These are phyloP conservation scores for Barnettozyma pratensis DNA, from an alignment of 805 yeast genomes.

Conservation along the genomic window DNA sequence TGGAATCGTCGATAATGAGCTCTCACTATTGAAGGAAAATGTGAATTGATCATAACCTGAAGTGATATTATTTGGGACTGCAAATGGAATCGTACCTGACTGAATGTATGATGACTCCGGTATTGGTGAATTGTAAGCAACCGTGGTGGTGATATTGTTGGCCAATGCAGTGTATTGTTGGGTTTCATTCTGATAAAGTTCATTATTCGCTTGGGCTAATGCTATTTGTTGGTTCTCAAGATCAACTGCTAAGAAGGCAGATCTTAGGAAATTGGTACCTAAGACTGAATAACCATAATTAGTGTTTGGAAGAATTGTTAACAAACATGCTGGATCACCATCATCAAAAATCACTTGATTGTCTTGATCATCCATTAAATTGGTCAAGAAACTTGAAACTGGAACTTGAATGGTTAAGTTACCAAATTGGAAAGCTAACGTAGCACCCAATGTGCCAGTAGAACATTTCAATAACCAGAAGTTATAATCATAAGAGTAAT, in stretches of 20 bases:
- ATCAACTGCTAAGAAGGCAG: slow-evolving; percentile 58
- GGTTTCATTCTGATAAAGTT: slow-evolving; percentile 4
- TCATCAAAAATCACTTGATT: slow-evolving; percentile 40
- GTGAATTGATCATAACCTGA: slow-evolving; percentile 5
- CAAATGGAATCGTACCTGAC: slow-evolving; percentile 49
- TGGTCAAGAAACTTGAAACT: slow-evolving; percentile 39
- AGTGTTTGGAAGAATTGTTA: slow-evolving; percentile 45
- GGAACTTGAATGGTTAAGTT: slow-evolving; percentile 46
- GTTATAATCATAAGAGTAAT: slow-evolving; percentile 39
- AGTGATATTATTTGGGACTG: slow-evolving; percentile 29
- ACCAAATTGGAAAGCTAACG: slow-evolving; percentile 48
- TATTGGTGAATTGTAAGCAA: slow-evolving; percentile 6
- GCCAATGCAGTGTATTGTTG: background rate
- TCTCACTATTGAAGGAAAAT: slow-evolving; percentile 2
- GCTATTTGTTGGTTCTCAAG: slow-evolving; percentile 52
- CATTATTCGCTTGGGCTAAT: slow-evolving; percentile 42
- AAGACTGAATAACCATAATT: slow-evolving; percentile 45
- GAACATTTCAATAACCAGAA: slow-evolving; percentile 65
- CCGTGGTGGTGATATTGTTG: slow-evolving; percentile 1
- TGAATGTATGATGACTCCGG: slow-evolving; percentile 24
- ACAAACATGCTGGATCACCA: slow-evolving; percentile 53
- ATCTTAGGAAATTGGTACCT: slow-evolving; percentile 53
- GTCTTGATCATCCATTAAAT: slow-evolving; percentile 31
- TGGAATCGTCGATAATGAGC: background rate
- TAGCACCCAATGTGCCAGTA: slow-evolving; percentile 42